Evolutionary conservation across 2,329 filamentous ascomycete species (phyloP).

Genomic region (Aspergillus sp.): DNA sequence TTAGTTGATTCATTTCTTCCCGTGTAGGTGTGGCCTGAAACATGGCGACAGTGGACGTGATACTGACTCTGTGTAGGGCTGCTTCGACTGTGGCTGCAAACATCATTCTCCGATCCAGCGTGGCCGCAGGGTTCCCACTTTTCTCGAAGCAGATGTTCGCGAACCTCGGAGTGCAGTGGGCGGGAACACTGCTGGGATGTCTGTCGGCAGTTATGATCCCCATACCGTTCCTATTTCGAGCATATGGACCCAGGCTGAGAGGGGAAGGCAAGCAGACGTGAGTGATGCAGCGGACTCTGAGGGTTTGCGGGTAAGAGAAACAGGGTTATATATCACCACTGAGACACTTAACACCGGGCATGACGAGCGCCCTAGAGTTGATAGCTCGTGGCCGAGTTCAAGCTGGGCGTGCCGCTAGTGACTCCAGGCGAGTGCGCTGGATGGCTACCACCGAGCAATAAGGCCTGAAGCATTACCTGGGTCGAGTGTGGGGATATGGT

Average conservation of each 20-base stretch:
- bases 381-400: too few relatives aligned
- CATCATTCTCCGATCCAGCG: conserved; percentile 47
- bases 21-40: conserved; percentile 35
- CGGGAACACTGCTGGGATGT: conserved; percentile 39
- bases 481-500: too few relatives aligned
- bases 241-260: conserved; percentile 31
- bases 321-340: too few relatives aligned
- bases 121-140: conserved; percentile 39
- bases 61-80: conserved; percentile 33
- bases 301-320: neutral
- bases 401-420: too few relatives aligned
- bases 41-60: neutral
- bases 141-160: conserved; percentile 42
- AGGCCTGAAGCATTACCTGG: too few relatives aligned
- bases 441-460: too few relatives aligned
- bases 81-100: conserved; percentile 56
- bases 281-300: neutral
- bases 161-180: conserved; percentile 43
- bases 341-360: too few relatives aligned
- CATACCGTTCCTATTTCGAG: conserved; percentile 36
- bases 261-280: neutral
- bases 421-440: too few relatives aligned
- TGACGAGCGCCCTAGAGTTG: too few relatives aligned
- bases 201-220: conserved; percentile 39
- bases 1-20: conserved; percentile 61